Evolutionary conservation across 2,329 filamentous ascomycete genomes (phyloP), one percentile per base, ranked within the genome.

Genomic region (Pseudopithomyces maydicus): DNA sequence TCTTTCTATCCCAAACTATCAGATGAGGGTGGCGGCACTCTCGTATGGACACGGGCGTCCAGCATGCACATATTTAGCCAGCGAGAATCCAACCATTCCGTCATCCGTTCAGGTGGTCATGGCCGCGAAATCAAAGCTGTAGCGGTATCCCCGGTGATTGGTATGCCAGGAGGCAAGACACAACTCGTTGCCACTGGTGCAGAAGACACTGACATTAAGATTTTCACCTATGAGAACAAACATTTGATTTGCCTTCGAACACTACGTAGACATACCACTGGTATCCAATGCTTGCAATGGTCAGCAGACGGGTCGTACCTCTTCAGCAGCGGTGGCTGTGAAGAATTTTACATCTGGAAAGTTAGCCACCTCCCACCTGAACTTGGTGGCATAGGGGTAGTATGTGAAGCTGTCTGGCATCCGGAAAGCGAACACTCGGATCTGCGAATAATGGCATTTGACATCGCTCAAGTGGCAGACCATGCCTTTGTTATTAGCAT

Each of bases 331-430:
- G 92, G 86, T 6, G 95, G 93, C 0, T 88, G 87, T 58, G 94
- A 97, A 73, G 94, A 99, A 74, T 89, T 98, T 61, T 94, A 89
- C 66, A 84, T 93, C 11, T 99, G 95, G 94, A 83, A 85, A 39
- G 74, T 94, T 33, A 80, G 79, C 45, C 69, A 70, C 11, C 72
- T 90, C 6, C 80, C 86, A 23, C 44, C 56, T 7, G 19, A 29
- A 5, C 79, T 81, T 1, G 76, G 85, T 54, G 79, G 78, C 2
- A 66, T 86, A 10, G 83, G 85, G 0, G 77, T 84, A 1, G 75
- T 84, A 0, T 81, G 84, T 59, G 79, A 84, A 59, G 80, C 79
- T 2, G 69, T 74, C 12, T 82, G 83, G 65, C 79, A 80, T 0
- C 79, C 79, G 15, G 79, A 82, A 39, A 79, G 77, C 39, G 79